Base-by-base conservation (phyloP, 768 basidiomycete genomes). In the Calocera viscosa region DNA sequence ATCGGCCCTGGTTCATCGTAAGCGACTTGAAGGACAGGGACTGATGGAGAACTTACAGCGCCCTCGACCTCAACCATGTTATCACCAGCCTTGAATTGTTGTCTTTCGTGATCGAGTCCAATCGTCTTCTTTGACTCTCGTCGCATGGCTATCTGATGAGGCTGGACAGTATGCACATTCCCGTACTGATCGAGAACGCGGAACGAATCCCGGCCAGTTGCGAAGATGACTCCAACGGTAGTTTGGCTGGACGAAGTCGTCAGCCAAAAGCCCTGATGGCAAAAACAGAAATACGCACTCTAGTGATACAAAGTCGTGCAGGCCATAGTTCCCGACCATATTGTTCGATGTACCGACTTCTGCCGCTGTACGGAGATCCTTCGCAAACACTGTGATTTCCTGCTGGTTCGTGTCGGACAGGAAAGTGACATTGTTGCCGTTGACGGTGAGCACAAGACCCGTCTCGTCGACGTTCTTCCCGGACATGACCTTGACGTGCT, bases 401-500 rank as follows among this genome's bases (percentile, higher is more conserved):
- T 92, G 89, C 85, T 94, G 86, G 1, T 90, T 89, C 86, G 98
- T 90, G 74, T 98, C 96, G n/a, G 92, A 95, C 71, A 96, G 77
- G 79, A 98, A 94, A 0, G 95, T 97, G 17, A 98, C 90, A 28
- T 93, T 85, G 64, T 94, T 91, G 72, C 91, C 91, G 2, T 88
- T 81, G 22, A 94, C 88, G 24, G 92, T 88, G 26, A 98, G 89
- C 39, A 99, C 95, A 72, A 98, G 82, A 79, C 96, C 96, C 1
- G 94, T 94, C 76, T 96, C 94, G 72, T 96, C 91, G 8, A 86
- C 84, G 73, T 97, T 96, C 76, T 93, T 87, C 26, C 96, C 96
- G 17, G 87, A 82, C 87, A 98, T 93, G 67, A 98, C 95, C 78
- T 98, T 98, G 77, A 99, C 93, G 72, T 99, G 96, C 77, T 98